Base-by-base conservation (phyloP, 2,329 filamentous ascomycete genomes). In the Cytospora piceae region DNA sequence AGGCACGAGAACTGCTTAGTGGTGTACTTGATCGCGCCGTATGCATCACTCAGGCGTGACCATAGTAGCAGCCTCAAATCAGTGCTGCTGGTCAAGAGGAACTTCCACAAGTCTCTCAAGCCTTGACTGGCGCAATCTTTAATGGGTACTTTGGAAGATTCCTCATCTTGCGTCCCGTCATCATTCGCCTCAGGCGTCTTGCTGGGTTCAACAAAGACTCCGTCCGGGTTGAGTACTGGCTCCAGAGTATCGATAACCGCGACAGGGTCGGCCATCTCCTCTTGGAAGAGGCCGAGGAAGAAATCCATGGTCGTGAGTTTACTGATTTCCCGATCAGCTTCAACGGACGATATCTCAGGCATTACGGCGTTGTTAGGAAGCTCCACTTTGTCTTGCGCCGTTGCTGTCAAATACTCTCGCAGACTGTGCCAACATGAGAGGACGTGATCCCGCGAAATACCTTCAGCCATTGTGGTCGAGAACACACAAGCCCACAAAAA, bases 231-330 rank as follows among this genome's bases (percentile, higher is more conserved):
- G 6, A 99, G 81, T 12, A 99, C 91, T 4, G 95, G 95, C 73
- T 99, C 95, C 42, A 99, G 80, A 32, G 89, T 95, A 73, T 97
- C 93, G 66, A 99, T 97, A 24, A 97, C 87, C 6, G 89, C 85
- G 15, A 94, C 85, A 0, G 94, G 92, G 70, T 97, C 90, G 56
- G 90, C 88, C 66, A 89, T 86, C 65, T 95, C 90, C 46, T 93
- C 89, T 67, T 92, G 90, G 74, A 98, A 98, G 0, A 99, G 86
- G 46, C 89, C 92, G 59, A 93, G 83, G 77, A 99, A 98, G 76
- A 98, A 98, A 73, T 97, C 94, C 86, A 96, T 95, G 0, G 94
- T 98, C 17, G 92, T 97, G 39, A 98, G 83, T 72, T 94, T 93
- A 15, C 92, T 94, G 31, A 97, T 90, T 74, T 99, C 94, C 63